These are phyloP conservation scores for Pyrenochaeta sp. DNA, from an alignment of 2,329 filamentous ascomycete genomes.

Conservation along the genomic window DNA sequence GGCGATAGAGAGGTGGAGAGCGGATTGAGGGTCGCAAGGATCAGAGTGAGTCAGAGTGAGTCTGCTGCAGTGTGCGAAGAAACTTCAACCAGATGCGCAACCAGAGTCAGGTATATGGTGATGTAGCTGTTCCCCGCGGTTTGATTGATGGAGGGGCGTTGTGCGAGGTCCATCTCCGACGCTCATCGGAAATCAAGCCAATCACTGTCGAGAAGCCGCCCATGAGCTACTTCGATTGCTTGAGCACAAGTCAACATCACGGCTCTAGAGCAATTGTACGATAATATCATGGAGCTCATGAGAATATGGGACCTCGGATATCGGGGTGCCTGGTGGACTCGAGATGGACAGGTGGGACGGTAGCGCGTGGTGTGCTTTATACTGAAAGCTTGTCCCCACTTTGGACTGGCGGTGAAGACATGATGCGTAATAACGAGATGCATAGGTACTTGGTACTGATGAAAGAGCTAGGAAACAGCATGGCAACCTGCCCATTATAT, in stretches of 20 bases:
- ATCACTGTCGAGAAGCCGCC: conserved; percentile 28
- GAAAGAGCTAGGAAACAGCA: no score
- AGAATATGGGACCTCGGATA: conserved; percentile 13
- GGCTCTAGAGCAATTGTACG: conserved; percentile 19
- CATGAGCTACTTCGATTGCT: conserved; percentile 35
- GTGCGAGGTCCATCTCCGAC: conserved; percentile 28
- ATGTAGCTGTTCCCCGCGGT: conserved; percentile 13
- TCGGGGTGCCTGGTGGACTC: conserved; percentile 4
- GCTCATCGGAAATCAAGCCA: conserved; percentile 30
- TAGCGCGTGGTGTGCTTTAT: no score
- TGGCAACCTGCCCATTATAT: no score
- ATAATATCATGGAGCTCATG: conserved; percentile 9
- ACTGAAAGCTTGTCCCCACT: no score
- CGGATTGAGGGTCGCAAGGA: conserved; percentile 16
- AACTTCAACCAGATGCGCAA: conserved; percentile 11
- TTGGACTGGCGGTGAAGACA: no score
- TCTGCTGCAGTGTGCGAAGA: conserved; percentile 12
- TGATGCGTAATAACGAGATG: no score
- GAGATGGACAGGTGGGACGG: no score
- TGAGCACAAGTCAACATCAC: conserved; percentile 28
- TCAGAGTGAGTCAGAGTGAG: conserved; percentile 26
- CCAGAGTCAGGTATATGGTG: conserved; percentile 17
- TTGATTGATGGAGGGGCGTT: conserved; percentile 16
- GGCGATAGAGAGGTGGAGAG: conserved; percentile 22
- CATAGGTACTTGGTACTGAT: no score